Conservation (phyloP, 2,329 filamentous ascomycete genomes). For the Trichophyton equinum region DNA sequence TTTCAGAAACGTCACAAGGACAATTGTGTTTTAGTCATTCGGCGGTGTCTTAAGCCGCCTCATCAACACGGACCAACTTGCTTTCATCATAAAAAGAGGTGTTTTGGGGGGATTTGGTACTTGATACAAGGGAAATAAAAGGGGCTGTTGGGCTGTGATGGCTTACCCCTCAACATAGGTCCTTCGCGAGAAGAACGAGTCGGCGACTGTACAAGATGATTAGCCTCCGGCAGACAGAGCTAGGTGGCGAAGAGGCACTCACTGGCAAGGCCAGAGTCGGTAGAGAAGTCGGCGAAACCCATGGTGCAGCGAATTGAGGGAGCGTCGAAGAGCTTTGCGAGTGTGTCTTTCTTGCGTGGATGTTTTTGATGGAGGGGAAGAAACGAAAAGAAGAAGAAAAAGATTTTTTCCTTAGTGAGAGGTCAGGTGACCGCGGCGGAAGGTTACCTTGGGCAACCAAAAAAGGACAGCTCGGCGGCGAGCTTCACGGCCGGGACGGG, state of each 20-base stretch:
- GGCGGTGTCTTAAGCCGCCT: conserved; percentile 85
- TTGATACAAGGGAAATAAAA: neutral
- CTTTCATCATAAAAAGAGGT: conserved; percentile 55
- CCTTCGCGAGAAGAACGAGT: conserved; percentile 43
- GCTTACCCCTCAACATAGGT: conserved; percentile 77
- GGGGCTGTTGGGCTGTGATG: neutral
- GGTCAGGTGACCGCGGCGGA: neutral
- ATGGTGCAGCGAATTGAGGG: conserved; percentile 30
- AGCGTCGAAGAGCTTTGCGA: conserved; percentile 15
- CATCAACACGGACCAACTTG: conserved; percentile 88
- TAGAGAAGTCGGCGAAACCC: conserved; percentile 55
- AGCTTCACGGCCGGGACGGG: neutral
- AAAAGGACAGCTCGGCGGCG: neutral
- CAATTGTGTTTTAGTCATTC: conserved; percentile 62
- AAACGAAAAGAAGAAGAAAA: neutral
- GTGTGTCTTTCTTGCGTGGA: too few relatives aligned
- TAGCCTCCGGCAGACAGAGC: conserved; percentile 13
- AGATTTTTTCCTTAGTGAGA: neutral
- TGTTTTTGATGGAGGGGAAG: neutral
- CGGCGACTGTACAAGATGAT: conserved; percentile 29
- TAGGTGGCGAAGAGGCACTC: conserved; percentile 26
- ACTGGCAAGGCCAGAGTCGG: conserved; percentile 50
- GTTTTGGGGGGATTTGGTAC: conserved; percentile 7
- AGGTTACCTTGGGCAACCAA: neutral
- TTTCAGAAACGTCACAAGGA: conserved; percentile 60